Base-by-base conservation (phyloP, 805 yeast genomes). In the Candida coquimbonensis region DNA sequence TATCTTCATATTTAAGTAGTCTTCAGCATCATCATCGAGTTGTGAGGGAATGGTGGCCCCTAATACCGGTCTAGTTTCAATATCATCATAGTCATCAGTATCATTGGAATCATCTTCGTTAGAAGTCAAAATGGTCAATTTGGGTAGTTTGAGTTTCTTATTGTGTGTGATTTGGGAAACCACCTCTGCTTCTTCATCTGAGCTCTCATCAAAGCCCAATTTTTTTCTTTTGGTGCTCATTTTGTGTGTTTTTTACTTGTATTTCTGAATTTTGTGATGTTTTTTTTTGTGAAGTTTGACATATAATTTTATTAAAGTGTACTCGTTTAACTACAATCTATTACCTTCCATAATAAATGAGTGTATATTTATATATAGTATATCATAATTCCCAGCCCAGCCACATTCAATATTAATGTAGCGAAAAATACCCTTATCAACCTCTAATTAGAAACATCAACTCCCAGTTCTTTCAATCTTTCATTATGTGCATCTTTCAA, bases 401-500 rank as follows among this genome's bases (percentile, higher is more conserved):
- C 9, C 11, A 27, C 12, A 5, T 9, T 8, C 7, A 9, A 27
- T 27, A 5, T 12, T 11, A 11, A 29, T 13, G 4, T 5, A 6
- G 7, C 24, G 1, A 21, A 21, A 21, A 6, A 29, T 13, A 5
- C 31, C 7, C 9, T 29, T 11, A 29, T 4, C 14, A 29, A 11
- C 7, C 24, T n/a, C 6, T 25, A 38, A 19, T 17, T 14, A 37
- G 5, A 14, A 29, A 38, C 33, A 24, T 29, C 19, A 13, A 47
- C 19, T 7, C 95, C 95, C 34, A 86, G 72, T 66, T 84, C 83
- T 60, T 86, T 93, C 47, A 84, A 75, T 61, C 62, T 55, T 14
- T 40, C 36, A 24, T 44, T 45, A 38, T 49, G 53, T 1, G 56
- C 68, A 9, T 54, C 55, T 39, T 56, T 54, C 38, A 64, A 43